Conservation (phyloP, 805 yeast species). For the Candida ortonii region DNA sequence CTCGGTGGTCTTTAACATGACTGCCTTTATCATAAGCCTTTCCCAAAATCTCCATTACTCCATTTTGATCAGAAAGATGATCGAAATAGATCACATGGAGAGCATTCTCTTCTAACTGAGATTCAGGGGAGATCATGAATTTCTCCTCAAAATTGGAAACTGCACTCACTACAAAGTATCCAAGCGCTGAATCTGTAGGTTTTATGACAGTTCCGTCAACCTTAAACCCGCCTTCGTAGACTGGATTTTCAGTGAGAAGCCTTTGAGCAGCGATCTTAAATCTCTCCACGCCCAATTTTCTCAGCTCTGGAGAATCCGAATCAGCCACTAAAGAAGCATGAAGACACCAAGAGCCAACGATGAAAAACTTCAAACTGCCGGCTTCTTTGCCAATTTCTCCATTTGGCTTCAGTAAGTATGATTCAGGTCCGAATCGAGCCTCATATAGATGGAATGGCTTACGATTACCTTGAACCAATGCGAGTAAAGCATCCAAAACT, state of each 20-base stretch:
- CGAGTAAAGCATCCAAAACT: slow-evolving; percentile 35
- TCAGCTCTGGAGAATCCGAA: slow-evolving; percentile 65
- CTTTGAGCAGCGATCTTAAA: slow-evolving; percentile 66
- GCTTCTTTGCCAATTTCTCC: slow-evolving; percentile 15
- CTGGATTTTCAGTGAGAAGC: slow-evolving; percentile 49
- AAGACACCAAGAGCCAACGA: slow-evolving; percentile 80
- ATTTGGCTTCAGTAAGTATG: slow-evolving; percentile 14
- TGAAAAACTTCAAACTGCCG: slow-evolving; percentile 38
- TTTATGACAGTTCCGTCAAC: slow-evolving; percentile 11
- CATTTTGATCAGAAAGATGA: slow-evolving; percentile 28
- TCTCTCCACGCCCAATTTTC: slow-evolving; percentile 61
- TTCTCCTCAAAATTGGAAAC: slow-evolving; percentile 56
- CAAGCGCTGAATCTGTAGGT: slow-evolving; percentile 40
- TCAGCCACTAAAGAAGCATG: slow-evolving; percentile 85
- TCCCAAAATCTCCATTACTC: slow-evolving; percentile 53
- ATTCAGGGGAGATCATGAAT: slow-evolving; percentile 61
- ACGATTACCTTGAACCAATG: slow-evolving; percentile 30
- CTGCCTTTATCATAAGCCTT: slow-evolving; percentile 55
- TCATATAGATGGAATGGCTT: slow-evolving; percentile 42
- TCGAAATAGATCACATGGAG: slow-evolving; percentile 49
- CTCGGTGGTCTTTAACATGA: slow-evolving; percentile 50
- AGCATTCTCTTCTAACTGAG: slow-evolving; percentile 40
- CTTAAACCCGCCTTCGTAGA: slow-evolving; percentile 42
- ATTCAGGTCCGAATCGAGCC: slow-evolving; percentile 41
- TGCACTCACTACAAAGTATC: slow-evolving; percentile 59